Percentiles rank a stretch among this genome's conserved stretches.
Conservation (phyloP, 192 early-diverging fungal species). For the Obelidium mucronatum region DNA sequence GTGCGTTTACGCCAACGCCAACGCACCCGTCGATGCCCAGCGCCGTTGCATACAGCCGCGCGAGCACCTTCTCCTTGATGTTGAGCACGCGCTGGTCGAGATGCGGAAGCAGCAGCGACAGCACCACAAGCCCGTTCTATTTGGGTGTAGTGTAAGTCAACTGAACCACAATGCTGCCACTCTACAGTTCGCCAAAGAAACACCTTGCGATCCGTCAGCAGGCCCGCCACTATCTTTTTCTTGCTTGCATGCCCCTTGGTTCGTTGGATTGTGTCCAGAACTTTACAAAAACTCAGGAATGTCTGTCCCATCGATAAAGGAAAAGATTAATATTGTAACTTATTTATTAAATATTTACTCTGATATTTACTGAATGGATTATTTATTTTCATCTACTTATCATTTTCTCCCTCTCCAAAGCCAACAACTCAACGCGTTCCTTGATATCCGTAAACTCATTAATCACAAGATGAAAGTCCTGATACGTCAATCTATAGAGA, state of each 20-base stretch:
- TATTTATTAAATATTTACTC: too few relatives aligned
- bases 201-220: slow-evolving; percentile 24
- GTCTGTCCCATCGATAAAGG: too few relatives aligned
- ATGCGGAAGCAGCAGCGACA: slow-evolving; percentile 52
- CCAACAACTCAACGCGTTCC: too few relatives aligned
- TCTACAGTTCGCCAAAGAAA: not conserved
- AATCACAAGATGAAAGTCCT: too few relatives aligned
- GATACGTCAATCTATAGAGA: too few relatives aligned
- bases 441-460: too few relatives aligned
- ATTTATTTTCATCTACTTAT: too few relatives aligned
- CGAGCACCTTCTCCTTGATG: slow-evolving; percentile 73
- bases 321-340: too few relatives aligned
- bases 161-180: not conserved
- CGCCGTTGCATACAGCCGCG: slow-evolving; percentile 66
- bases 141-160: slow-evolving; percentile 15
- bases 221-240: slow-evolving; percentile 4
- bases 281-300: slow-evolving; percentile 39
- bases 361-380: too few relatives aligned
- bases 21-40: slow-evolving; percentile 56
- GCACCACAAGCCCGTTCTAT: slow-evolving; percentile 35
- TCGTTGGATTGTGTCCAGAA: slow-evolving; percentile 36
- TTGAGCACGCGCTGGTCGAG: slow-evolving; percentile 64
- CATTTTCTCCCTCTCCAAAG: too few relatives aligned
- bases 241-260: slow-evolving; percentile 41
- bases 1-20: not conserved